Percentiles rank a stretch among this genome's conserved stretches.
Conservation (phyloP, 2,329 filamentous ascomycete species). For the Paraconiothyrium sp. region DNA sequence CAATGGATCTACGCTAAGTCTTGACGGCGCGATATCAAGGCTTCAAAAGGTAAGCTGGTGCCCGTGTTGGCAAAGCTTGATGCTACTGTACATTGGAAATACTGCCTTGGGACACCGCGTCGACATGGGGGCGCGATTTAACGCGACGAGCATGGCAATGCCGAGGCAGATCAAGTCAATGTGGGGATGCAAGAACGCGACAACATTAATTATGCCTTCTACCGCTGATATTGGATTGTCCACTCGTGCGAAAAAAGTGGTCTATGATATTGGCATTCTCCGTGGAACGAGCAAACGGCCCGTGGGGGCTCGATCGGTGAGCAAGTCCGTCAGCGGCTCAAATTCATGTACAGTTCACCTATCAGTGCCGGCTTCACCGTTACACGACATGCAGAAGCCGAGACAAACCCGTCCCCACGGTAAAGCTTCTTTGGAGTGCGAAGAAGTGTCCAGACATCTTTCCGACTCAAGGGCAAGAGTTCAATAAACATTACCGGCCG, state of each 20-base stretch:
- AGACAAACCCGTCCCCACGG: not conserved
- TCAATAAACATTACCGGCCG: not conserved
- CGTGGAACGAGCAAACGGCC: not conserved
- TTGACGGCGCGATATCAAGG: not conserved
- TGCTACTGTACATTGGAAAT: not conserved
- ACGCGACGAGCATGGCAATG: not conserved
- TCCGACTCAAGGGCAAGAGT: not conserved
- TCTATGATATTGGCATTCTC: too few relatives aligned
- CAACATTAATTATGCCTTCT: too few relatives aligned
- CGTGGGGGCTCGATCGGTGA: not conserved
- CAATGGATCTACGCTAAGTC: conserved; percentile 1
- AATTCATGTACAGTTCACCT: too few relatives aligned
- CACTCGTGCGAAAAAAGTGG: too few relatives aligned
- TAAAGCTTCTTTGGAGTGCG: too few relatives aligned
- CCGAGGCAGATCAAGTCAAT: not conserved
- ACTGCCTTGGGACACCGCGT: not conserved
- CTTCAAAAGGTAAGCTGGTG: not conserved
- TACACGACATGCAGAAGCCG: not conserved
- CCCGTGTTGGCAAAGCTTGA: conserved; percentile 3
- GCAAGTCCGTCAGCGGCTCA: not conserved
- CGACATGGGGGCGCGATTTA: not conserved
- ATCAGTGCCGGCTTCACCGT: not conserved
- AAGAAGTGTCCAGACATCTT: too few relatives aligned
- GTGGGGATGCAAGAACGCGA: not conserved
- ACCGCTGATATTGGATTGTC: too few relatives aligned